Percentiles rank a stretch among this genome's conserved stretches.
These are phyloP conservation scores for Fusarium scirpi DNA, from an alignment of 2,329 filamentous ascomycete species.

Conservation along the genomic window DNA sequence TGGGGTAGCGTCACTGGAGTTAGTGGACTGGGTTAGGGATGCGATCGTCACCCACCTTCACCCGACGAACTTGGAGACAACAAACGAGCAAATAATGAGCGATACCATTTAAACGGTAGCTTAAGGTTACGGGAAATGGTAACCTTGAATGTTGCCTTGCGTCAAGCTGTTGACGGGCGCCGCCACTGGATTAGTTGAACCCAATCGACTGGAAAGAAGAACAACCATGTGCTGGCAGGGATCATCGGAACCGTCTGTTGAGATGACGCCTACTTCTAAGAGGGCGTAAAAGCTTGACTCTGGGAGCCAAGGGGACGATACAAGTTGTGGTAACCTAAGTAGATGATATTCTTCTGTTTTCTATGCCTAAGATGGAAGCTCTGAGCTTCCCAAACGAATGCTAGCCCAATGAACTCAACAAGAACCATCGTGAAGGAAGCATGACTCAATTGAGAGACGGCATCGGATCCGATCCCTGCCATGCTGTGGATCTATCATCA, in stretches of 20 bases:
- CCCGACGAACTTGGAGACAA: background rate
- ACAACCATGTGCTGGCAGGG: constrained; percentile 3
- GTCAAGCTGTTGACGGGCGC: background rate
- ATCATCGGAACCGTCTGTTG: constrained; percentile 41
- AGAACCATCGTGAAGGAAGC: background rate
- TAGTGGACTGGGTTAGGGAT: background rate
- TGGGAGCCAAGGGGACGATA: background rate
- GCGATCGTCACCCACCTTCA: background rate
- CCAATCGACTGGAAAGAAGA: background rate
- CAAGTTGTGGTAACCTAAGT: no score
- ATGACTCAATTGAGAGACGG: background rate
- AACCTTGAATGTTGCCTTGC: background rate
- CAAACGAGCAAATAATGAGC: background rate
- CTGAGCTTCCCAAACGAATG: background rate
- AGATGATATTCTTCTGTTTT: no score
- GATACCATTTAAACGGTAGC: background rate
- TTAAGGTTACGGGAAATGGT: background rate
- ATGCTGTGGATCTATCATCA: constrained; percentile 2
- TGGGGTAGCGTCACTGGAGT: constrained; percentile 27
- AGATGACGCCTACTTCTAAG: background rate
- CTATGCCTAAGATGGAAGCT: background rate
- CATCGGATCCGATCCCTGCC: constrained; percentile 36
- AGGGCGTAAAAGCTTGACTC: background rate
- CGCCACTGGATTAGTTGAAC: constrained; percentile 10
- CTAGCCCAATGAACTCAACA: background rate